Evolutionary conservation across 306 rosid genomes (phyloP).

Genomic region (Medicago lupulina): DNA sequence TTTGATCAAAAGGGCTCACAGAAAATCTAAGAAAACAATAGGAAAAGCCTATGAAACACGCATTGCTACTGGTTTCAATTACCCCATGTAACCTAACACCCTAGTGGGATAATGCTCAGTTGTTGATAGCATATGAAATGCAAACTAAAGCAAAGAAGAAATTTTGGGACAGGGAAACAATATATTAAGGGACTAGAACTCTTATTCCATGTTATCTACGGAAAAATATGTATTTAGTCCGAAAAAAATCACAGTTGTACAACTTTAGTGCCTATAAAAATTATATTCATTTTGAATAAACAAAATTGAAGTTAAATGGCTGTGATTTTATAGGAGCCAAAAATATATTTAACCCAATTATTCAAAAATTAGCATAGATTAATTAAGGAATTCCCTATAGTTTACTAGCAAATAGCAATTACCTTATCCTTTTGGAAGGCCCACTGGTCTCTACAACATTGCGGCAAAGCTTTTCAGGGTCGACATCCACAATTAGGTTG

Average conservation of each 20-base stretch:
- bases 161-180: slow-evolving; percentile 3
- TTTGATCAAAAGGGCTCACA: background rate
- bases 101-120: background rate
- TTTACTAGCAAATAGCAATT: slow-evolving; percentile 40
- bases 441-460: slow-evolving; percentile 46
- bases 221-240: background rate
- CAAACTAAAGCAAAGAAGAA: slow-evolving; percentile 20
- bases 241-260: background rate
- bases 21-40: slow-evolving; percentile 13
- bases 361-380: background rate
- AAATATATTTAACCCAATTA: background rate
- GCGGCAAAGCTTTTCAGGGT: slow-evolving; percentile 41
- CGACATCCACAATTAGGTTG: slow-evolving; percentile 46
- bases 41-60: slow-evolving; percentile 6
- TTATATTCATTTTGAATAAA: background rate
- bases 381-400: background rate
- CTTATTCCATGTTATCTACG: slow-evolving; percentile 2
- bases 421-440: slow-evolving; percentile 68
- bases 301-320: background rate
- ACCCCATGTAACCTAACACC: slow-evolving; percentile 16
- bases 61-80: background rate
- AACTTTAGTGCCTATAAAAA: background rate
- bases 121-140: slow-evolving; percentile 11
- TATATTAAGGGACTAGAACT: background rate
- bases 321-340: background rate